Base-by-base conservation (phyloP, 352 stramenopile genomes). In the Globisporangium perplexum region DNA sequence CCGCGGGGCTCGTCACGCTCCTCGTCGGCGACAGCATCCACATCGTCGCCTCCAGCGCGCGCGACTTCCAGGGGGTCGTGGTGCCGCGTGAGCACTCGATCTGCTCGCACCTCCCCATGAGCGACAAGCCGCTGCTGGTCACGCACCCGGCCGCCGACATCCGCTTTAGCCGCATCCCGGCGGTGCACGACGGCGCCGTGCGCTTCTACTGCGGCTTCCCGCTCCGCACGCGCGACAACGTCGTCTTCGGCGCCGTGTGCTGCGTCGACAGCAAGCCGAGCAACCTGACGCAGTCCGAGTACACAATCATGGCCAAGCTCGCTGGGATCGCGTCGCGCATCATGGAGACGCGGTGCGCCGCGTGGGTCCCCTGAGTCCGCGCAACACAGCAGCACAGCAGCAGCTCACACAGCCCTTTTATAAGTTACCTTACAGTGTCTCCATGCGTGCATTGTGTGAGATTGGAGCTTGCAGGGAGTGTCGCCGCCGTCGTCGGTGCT, bases 181-280 rank as follows among this genome's bases (percentile, higher is more conserved):
- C 68, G 11, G 63, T 83, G 15, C 42, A 59, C 26, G 49, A 66
- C 14, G 51, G 65, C 14, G 63, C 63, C 15, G 66, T 73, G 35
- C 79, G 74, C 55, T 91, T 87, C 63, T 89, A 91, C 76, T 89
- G 76, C 62, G 81, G 81, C 7, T 88, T 89, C 43, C 81, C 81
- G 15, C 48, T 91, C 62, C 18, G 53, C 69, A 43, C 67, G 66
- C 42, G 60, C 7, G 63, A 77, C 43, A 62, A 62, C 20, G 66
- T 62, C 12, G 55, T 77, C 23, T 71, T 85, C 44, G 73, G 73
- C 20, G 62, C 73, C 5, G 59, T 85, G 36, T 84, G 73, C 58
- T 82, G 70, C 50, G 55, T 75, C 10, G 63, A 82, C 44, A 53
- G 20, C 15, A 63, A 81, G 42, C 63, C 64, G 50, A 62, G 68